Evolutionary conservation across 129 eudicot genomes (phyloP), one percentile per base, ranked within the genome.

Genomic region (Helianthus annuus): DNA sequence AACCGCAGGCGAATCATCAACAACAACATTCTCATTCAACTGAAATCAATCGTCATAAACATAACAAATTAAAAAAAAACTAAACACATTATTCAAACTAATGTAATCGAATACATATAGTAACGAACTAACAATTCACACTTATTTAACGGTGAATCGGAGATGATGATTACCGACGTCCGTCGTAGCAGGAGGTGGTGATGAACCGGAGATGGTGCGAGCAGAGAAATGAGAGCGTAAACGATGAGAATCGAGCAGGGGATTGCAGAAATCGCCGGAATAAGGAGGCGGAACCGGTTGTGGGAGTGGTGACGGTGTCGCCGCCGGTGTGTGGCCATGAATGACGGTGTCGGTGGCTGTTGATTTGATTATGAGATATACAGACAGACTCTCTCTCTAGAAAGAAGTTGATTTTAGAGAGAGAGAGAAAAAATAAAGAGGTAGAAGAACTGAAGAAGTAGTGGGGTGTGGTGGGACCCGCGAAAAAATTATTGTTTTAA

Each of bases 321-420:
- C 72, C 85, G 89, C 40, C 98, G 98, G 34, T 71, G 95, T n/a
- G 60, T 5, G 22, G 89, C 84, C 91, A 83, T 82, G 61, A 36
- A 36, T 11, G 48, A 39, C 64, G 34, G 51, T 57, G 66, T 38
- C 29, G 32, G 52, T 16, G 70, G 14, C 2, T 48, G 64, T 53
- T 39, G 22, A 45, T 48, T 34, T 19, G 22, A 19, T 19, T 19
- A 0, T 19, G 22, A 19, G 22, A 19, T 19, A 19, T 19, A 19
- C 22, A 19, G 22, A 19, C 22, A 19, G 0, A 19, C 22, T 19
- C 22, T 19, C 22, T 19, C 22, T 19, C 22, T 0, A 19, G 22
- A 74, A 49, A 27, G 48, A 64, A 60, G 36, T 15, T 19, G 22
- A 2, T 27, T 39, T 27, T n/a, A 56, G 63, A 57, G 63, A 24